Evolutionary conservation across 176 grass and related monocot genomes (phyloP).

Genomic region (Avena sativa): DNA sequence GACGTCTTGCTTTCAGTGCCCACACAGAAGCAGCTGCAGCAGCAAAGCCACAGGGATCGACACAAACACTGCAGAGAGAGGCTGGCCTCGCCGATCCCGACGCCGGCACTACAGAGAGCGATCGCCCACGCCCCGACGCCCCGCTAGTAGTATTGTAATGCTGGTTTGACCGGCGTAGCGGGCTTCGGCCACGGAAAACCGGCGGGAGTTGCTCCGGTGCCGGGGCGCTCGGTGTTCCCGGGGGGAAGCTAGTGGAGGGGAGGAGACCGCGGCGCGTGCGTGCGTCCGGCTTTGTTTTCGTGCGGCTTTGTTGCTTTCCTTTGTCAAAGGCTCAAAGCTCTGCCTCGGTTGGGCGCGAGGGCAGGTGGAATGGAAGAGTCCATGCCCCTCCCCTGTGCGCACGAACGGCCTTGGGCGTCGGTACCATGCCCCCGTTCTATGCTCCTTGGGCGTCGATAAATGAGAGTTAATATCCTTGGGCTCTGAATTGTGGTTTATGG

Average conservation of each 20-base stretch:
- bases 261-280: slow-evolving; percentile 22
- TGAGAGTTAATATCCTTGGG: neutral
- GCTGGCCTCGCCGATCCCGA: slow-evolving; percentile 30
- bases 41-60: neutral
- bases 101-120: neutral
- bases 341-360: slow-evolving; percentile 22
- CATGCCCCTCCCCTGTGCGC: slow-evolving; percentile 3
- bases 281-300: slow-evolving; percentile 10
- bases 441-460: no score
- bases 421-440: neutral
- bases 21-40: neutral
- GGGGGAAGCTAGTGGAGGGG: neutral
- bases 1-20: slow-evolving; percentile 42
- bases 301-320: neutral
- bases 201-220: slow-evolving; percentile 44
- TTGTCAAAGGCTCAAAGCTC: neutral
- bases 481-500: neutral
- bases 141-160: neutral
- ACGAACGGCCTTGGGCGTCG: slow-evolving; percentile 49
- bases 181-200: slow-evolving; percentile 57
- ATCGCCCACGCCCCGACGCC: neutral
- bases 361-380: slow-evolving; percentile 43
- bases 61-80: neutral
- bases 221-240: slow-evolving; percentile 26
- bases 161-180: slow-evolving; percentile 45